Evolutionary conservation across 1,284 basidiomycete species (phyloP).

Genomic region (Neolentinus lepideus): DNA sequence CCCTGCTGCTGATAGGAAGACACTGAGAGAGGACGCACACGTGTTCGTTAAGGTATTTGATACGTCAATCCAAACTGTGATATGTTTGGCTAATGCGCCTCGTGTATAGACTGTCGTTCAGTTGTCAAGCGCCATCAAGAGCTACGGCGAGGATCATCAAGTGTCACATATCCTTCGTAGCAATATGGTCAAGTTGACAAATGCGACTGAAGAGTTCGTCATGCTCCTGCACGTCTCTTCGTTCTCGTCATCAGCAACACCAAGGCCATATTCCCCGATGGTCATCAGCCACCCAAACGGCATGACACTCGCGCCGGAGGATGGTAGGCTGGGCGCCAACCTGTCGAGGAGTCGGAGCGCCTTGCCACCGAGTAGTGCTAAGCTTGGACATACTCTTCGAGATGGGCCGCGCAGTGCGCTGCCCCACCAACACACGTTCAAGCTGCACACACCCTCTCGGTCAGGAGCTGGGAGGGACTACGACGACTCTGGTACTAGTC

Average conservation of each 20-base stretch:
- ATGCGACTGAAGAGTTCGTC: constrained; percentile 72
- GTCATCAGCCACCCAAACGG: constrained; percentile 15
- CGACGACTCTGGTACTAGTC: neutral
- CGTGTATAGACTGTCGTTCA: constrained; percentile 53
- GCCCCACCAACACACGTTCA: constrained; percentile 43
- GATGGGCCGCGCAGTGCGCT: constrained; percentile 45
- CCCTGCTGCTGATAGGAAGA: constrained; percentile 40
- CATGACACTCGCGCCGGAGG: constrained; percentile 27
- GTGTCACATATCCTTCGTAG: constrained; percentile 53
- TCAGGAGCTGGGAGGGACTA: neutral
- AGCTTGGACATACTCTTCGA: constrained; percentile 26
- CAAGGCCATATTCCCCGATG: constrained; percentile 57
- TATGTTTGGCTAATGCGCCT: constrained; percentile 7
- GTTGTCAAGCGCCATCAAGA: constrained; percentile 60
- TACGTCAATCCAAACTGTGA: neutral
- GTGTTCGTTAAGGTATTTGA: constrained; percentile 60
- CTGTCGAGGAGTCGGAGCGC: constrained; percentile 58
- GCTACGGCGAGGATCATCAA: constrained; percentile 42
- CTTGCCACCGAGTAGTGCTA: constrained; percentile 35
- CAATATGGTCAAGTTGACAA: constrained; percentile 66
- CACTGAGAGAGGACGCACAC: constrained; percentile 64
- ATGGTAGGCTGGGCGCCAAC: constrained; percentile 36
- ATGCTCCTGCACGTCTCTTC: constrained; percentile 77
- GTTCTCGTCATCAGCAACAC: constrained; percentile 49
- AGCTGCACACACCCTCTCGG: constrained; percentile 25